These are phyloP conservation scores for Pterocarpus macrocarpus DNA, from an alignment of 306 rosid genomes.

Conservation along the genomic window DNA sequence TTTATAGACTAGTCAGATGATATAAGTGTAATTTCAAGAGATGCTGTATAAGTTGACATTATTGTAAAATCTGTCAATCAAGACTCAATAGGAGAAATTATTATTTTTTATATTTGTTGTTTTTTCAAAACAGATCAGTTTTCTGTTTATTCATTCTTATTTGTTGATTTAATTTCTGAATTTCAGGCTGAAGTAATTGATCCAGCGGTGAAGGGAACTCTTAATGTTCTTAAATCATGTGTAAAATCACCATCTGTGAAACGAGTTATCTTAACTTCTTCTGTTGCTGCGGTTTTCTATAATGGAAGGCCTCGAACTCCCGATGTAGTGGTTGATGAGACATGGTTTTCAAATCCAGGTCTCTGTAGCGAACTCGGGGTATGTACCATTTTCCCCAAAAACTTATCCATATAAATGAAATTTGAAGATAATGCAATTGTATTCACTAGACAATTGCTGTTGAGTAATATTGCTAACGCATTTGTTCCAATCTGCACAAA, in stretches of 20 bases:
- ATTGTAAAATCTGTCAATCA: too few relatives aligned
- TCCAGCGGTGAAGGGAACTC: slow-evolving; percentile 54
- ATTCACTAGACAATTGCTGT: too few relatives aligned
- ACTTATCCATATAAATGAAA: not conserved
- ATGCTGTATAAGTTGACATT: too few relatives aligned
- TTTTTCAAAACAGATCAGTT: not conserved
- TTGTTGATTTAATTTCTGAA: not conserved
- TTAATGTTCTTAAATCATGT: slow-evolving; percentile 53
- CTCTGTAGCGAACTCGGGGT: slow-evolving; percentile 40
- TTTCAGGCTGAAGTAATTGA: slow-evolving; percentile 50
- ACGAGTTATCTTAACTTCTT: slow-evolving; percentile 52
- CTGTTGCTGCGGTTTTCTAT: slow-evolving; percentile 11
- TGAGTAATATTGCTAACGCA: too few relatives aligned
- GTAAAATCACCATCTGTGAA: slow-evolving; percentile 42
- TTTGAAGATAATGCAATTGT: not conserved
- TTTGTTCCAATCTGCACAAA: too few relatives aligned
- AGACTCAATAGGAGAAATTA: too few relatives aligned
- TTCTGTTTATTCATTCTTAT: not conserved
- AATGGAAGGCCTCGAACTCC: slow-evolving; percentile 46
- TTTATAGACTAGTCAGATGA: too few relatives aligned
- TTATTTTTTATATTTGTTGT: not conserved
- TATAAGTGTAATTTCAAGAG: too few relatives aligned
- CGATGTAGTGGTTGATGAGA: slow-evolving; percentile 47
- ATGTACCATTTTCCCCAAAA: not conserved
- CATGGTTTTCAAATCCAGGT: slow-evolving; percentile 52